Percentiles rank a stretch among this genome's conserved stretches.
These are phyloP conservation scores for Amanita muscaria DNA, from an alignment of 768 basidiomycete genomes.

Conservation along the genomic window DNA sequence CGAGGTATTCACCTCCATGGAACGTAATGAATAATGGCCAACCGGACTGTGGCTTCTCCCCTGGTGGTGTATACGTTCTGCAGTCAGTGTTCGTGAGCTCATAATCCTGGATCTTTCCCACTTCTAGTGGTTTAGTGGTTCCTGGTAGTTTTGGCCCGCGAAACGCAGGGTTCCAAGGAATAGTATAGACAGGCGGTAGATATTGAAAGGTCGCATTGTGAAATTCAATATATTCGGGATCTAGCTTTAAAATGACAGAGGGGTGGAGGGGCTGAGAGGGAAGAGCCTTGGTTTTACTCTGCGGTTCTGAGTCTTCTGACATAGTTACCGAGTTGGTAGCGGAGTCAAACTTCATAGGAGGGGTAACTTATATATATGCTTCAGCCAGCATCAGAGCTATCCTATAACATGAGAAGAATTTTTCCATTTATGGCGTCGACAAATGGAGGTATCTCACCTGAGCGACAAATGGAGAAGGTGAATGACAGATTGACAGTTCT, in stretches of 20 bases:
- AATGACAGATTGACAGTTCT: too few relatives aligned
- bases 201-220: slow-evolving; percentile 43
- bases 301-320: too few relatives aligned
- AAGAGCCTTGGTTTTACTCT: too few relatives aligned
- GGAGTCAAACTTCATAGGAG: too few relatives aligned
- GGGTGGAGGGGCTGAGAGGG: slow-evolving; percentile 49
- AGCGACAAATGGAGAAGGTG: too few relatives aligned
- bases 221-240: slow-evolving; percentile 59
- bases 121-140: slow-evolving; percentile 43
- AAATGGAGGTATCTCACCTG: too few relatives aligned
- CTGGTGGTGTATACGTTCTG: slow-evolving; percentile 58
- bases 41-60: slow-evolving; percentile 39
- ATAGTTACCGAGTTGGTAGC: too few relatives aligned
- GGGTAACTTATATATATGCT: too few relatives aligned
- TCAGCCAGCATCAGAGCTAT: too few relatives aligned
- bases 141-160: slow-evolving; percentile 45
- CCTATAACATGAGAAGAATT: too few relatives aligned
- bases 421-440: too few relatives aligned
- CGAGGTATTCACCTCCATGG: slow-evolving; percentile 56
- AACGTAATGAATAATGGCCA: slow-evolving; percentile 72
- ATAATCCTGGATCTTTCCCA: slow-evolving; percentile 48
- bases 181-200: slow-evolving; percentile 40
- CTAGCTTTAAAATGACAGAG: slow-evolving; percentile 45
- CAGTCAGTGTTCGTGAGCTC: slow-evolving; percentile 43
- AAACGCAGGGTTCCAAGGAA: slow-evolving; percentile 54